Evolutionary conservation across 306 rosid species (phyloP).

Genomic region (Oxytropis ochrocephala): DNA sequence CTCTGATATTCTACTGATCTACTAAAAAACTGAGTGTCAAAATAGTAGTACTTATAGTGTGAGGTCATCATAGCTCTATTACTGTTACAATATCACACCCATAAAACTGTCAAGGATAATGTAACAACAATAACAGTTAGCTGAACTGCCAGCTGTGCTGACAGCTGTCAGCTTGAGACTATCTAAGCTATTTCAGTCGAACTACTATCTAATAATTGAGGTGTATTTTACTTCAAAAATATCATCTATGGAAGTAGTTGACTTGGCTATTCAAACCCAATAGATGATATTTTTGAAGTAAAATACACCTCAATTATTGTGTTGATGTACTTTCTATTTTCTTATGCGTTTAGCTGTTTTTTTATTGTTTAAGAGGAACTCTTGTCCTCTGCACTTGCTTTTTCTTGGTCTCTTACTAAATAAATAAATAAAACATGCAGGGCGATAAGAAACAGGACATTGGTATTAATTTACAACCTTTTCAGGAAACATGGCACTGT

Average conservation of each 20-base stretch:
- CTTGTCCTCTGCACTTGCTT: background rate
- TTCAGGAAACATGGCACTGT: slow-evolving; percentile 77
- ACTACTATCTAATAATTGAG: slow-evolving; percentile 1
- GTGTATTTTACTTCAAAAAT: background rate
- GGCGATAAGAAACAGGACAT: background rate
- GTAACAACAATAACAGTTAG: background rate
- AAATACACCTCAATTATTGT: slow-evolving; percentile 1
- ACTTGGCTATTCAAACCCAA: background rate
- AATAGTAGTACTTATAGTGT: background rate
- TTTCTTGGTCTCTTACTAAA: slow-evolving; percentile 3
- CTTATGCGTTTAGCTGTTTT: background rate
- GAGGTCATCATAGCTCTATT: background rate
- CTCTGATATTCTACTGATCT: background rate
- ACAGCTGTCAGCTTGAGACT: background rate
- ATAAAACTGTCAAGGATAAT: too few relatives aligned
- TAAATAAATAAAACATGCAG: background rate
- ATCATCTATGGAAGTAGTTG: background rate
- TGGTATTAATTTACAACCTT: slow-evolving; percentile 57
- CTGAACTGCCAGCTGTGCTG: background rate
- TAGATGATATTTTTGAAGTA: background rate
- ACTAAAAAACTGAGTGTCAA: background rate
- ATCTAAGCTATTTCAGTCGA: too few relatives aligned
- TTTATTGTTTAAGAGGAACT: background rate
- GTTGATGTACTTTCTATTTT: slow-evolving; percentile 9
- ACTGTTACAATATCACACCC: background rate